Evolutionary conservation across 2,329 filamentous ascomycete genomes (phyloP), one percentile per base, ranked within the genome.

Genomic region (Phyllosticta citribraziliensis): DNA sequence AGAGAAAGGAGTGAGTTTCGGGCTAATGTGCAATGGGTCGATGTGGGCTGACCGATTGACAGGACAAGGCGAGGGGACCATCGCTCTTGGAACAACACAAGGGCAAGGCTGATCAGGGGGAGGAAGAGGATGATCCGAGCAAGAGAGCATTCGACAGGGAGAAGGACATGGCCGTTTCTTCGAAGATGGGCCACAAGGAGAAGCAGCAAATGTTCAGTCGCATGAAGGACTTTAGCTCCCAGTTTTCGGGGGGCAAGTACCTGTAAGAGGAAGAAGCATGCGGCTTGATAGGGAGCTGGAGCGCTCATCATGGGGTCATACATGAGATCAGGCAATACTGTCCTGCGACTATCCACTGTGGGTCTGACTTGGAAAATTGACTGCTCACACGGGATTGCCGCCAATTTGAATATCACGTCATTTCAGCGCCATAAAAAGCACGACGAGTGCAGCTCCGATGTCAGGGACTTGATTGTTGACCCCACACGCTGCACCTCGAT

Each of bases 111-210:
- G 75, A 70, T 6, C 78, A 82, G 19, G 84, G 86, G 64, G 84
- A 90, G 65, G 89, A 94, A 22, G 77, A 79, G 56, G 93, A 97
- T 74, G 92, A 97, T 71, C 93, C 94, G 0, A 96, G 91, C 73
- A 88, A 88, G 74, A 81, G 93, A 63, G 88, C 84, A 0, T 97
- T 97, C 74, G 91, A 97, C 75, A 82, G 86, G 64, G 90, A 97
- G 73, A 97, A 97, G 77, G 94, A 97, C 73, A 96, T 97, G 84
- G 88, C 84, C 50, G 76, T 89, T 2, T 87, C 87, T 9, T 84
- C 84, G 19, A 85, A 84, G 68, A 84, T 97, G 58, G 88, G 85
- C 25, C 79, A 85, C 65, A 81, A 86, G 40, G 86, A 96, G 77
- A 84, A 87, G 66, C 84, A 84, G 67, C 88, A 97, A 67, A 78